Evolutionary conservation across 1,284 basidiomycete genomes (phyloP).

Genomic region (Moesziomyces parantarcticus): DNA sequence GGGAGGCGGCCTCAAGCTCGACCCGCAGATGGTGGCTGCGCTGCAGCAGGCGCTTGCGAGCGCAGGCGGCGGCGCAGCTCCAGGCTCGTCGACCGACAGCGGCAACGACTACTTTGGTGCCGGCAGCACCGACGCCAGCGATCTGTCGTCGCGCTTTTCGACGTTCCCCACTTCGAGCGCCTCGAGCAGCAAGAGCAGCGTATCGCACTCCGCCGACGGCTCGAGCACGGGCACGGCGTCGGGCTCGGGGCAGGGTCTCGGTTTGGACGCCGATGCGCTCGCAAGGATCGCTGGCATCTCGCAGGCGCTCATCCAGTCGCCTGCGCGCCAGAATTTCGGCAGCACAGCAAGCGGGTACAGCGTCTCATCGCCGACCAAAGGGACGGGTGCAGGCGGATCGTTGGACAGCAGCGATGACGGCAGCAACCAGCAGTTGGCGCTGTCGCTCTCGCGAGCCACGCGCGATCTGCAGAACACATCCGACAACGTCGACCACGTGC

Average conservation of each 20-base stretch:
- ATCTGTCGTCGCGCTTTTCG: constrained; percentile 37
- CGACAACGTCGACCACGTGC: constrained; percentile 78
- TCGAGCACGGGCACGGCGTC: neutral
- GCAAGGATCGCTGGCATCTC: constrained; percentile 43
- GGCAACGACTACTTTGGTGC: constrained; percentile 33
- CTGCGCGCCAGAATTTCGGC: constrained; percentile 21
- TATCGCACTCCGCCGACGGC: neutral
- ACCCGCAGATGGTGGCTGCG: constrained; percentile 56
- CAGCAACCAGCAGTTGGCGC: constrained; percentile 44
- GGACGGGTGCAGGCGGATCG: constrained; percentile 2
- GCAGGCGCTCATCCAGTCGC: constrained; percentile 45
- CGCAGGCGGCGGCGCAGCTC: constrained; percentile 17
- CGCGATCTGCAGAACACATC: constrained; percentile 75
- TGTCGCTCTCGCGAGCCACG: constrained; percentile 30
- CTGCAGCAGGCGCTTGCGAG: constrained; percentile 52
- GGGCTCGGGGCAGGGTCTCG: constrained; percentile 16
- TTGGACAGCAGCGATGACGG: constrained; percentile 11
- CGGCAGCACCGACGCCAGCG: constrained; percentile 5
- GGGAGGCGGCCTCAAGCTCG: constrained; percentile 53
- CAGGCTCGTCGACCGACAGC: constrained; percentile 5
- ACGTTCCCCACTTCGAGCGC: constrained; percentile 10
- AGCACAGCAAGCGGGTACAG: constrained; percentile 2
- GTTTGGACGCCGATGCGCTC: constrained; percentile 42
- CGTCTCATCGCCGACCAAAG: constrained; percentile 16
- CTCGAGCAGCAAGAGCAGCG: constrained; percentile 1